phyloP scores from a whole-genome alignment of 2,329 filamentous ascomycete species.

The Aureobasidium zeae region DNA sequence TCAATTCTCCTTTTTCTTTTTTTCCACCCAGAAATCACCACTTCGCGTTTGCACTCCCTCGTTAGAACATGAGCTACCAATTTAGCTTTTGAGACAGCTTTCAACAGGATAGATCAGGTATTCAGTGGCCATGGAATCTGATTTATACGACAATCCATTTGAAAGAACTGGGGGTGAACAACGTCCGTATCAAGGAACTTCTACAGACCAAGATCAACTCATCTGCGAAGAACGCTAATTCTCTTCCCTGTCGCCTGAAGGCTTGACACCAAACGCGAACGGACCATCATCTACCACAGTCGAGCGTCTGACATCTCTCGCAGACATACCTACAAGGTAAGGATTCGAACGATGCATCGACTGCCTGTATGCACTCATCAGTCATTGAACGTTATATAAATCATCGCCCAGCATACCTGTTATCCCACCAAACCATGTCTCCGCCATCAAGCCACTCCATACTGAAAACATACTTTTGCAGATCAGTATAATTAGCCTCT shows the following conservation, averaged over 20 bases:
- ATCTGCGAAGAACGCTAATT: too few species aligned
- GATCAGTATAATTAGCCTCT: not conserved
- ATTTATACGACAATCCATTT: too few species aligned
- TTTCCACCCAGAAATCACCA: too few species aligned
- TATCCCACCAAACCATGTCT: slow-evolving; percentile 10
- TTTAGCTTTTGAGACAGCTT: too few species aligned
- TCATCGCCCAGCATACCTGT: not conserved
- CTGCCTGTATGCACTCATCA: not conserved
- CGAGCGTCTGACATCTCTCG: slow-evolving; percentile 4
- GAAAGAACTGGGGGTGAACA: too few species aligned
- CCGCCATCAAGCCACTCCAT: not conserved
- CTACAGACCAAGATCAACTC: too few species aligned
- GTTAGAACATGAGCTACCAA: too few species aligned
- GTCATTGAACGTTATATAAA: not conserved
- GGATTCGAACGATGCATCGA: slow-evolving; percentile 10
- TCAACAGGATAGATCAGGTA: too few species aligned
- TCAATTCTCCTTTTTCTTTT: too few species aligned
- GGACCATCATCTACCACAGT: slow-evolving; percentile 4
- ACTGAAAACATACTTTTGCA: slow-evolving; percentile 1
- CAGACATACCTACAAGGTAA: not conserved
- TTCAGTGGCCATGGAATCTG: too few species aligned
- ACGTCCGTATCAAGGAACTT: too few species aligned
- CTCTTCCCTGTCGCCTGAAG: not conserved
- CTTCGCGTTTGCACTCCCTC: too few species aligned
- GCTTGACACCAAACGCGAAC: not conserved